phyloP scores from a whole-genome alignment of 2,329 filamentous ascomycete species.

The Colletotrichum truncatum region DNA sequence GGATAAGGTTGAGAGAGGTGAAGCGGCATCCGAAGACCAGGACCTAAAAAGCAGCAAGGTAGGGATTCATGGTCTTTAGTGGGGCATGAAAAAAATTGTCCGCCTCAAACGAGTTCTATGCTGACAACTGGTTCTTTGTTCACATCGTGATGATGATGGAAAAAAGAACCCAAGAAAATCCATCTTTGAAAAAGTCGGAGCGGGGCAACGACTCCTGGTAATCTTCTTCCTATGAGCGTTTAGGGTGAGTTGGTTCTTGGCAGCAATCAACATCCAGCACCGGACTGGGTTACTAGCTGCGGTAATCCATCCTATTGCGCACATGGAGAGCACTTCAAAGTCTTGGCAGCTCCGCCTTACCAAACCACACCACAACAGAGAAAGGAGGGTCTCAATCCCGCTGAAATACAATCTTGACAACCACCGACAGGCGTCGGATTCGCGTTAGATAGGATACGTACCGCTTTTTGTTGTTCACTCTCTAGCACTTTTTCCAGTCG shows the following conservation, averaged over 20 bases:
- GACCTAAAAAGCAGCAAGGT: too few species aligned
- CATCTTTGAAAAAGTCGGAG: not conserved
- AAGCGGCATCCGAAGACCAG: conserved; percentile 2
- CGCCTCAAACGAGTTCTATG: not conserved
- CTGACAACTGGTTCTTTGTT: not conserved
- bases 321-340: conserved; percentile 4
- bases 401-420: not conserved
- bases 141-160: not conserved
- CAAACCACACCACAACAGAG: not conserved
- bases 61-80: not conserved
- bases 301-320: conserved; percentile 20
- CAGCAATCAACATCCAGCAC: conserved; percentile 25
- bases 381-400: not conserved
- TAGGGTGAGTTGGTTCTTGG: conserved; percentile 14
- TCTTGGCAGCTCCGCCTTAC: conserved; percentile 27
- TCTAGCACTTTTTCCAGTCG: not conserved
- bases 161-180: not conserved
- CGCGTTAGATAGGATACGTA: not conserved
- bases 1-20: conserved; percentile 5
- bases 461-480: not conserved
- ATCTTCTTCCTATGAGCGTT: not conserved
- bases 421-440: not conserved
- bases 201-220: conserved; percentile 4
- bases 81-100: conserved; percentile 3
- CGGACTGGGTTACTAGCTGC: conserved; percentile 14